Percentiles rank a stretch among this genome's conserved stretches.
phyloP scores from a whole-genome alignment of 306 rosid genomes.

The Sechiopsis laciniata region DNA sequence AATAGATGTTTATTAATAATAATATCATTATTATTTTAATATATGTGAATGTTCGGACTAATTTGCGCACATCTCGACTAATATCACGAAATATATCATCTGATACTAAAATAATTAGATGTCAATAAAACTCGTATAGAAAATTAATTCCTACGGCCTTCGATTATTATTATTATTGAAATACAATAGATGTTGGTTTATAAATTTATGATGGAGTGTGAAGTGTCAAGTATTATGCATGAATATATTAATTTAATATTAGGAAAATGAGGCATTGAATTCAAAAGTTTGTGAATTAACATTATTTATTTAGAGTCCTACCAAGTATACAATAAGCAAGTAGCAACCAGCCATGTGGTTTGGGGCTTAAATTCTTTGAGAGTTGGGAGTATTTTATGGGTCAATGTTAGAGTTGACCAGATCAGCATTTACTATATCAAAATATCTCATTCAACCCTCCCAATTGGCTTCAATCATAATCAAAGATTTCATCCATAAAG shows the following conservation, averaged over 20 bases:
- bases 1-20: no score
- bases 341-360: constrained; percentile 5
- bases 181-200: no score
- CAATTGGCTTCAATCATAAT: not conserved
- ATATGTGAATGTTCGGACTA: no score
- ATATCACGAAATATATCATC: no score
- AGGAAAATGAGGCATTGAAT: not conserved
- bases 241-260: not conserved
- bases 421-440: not conserved
- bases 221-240: not conserved
- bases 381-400: not conserved
- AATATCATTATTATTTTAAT: no score
- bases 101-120: no score
- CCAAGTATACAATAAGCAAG: not conserved
- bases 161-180: no score
- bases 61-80: no score
- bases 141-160: no score
- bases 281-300: not conserved
- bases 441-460: not conserved
- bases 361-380: not conserved
- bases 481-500: not conserved
- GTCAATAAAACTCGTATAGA: no score
- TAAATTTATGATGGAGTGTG: not conserved
- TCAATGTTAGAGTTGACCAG: not conserved
- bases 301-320: not conserved